Base-by-base conservation (phyloP, 1,284 basidiomycete genomes). In the Puccinia coronata region DNA sequence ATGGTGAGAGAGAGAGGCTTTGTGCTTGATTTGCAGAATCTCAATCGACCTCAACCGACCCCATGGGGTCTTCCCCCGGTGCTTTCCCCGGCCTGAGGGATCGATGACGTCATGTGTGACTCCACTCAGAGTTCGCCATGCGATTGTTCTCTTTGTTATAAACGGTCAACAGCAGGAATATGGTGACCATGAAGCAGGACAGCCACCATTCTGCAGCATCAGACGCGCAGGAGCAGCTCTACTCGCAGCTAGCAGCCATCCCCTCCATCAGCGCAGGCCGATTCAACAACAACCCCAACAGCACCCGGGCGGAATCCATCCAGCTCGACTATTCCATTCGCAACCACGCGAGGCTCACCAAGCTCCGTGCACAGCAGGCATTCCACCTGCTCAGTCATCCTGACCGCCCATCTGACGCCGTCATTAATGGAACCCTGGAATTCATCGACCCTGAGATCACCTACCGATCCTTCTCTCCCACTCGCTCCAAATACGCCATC, bases 321-420 rank as follows among this genome's bases (percentile, higher is more conserved):
- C 61, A 69, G 34, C 57, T 78, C 28, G 65, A 78, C 28, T 78
- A 78, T 43, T 53, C 76, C 25, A 69, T 78, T 39, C 25, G 63
- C 4, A 51, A 78, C 31, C 65, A 78, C 53, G 9, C 23, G 36
- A 67, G 63, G 18, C 47, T 78, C 23, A 49, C 31, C 28, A 76
- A 76, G 34, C 55, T 59, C 18, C 16, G 23, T 12, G 53, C 49
- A 25, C 36, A 39, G 57, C 76, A 78, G 55, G 43, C 76, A 23
- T 78, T 78, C 49, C 76, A 78, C 11, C 47, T 55, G n/a, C 14
- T 76, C 59, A 16, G 65, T 9, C 57, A 49, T 25, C 28, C 55
- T n/a, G 5, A 11, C 9, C 43, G 43, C 16, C 43, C 43, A 47
- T 25, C 73, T 25, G 20, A 25, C 2, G 9, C 11, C 14, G 39